Percentiles rank a stretch among this genome's conserved stretches.
Conservation (phyloP, 2,329 filamentous ascomycete species). For the Claviceps digitariae region DNA sequence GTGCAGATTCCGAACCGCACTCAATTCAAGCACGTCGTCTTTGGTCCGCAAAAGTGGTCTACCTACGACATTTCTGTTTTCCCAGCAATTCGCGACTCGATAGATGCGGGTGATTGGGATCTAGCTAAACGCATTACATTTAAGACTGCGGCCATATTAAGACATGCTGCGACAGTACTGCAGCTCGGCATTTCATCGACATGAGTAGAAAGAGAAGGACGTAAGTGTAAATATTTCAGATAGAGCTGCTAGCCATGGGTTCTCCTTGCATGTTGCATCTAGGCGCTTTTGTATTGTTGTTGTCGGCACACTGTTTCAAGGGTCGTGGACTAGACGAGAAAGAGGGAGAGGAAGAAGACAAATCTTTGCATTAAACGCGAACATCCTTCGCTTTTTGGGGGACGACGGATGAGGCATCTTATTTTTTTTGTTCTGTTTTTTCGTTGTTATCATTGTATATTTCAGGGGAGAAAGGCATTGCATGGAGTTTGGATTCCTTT, state of each 20-base stretch:
- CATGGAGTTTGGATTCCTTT: slow-evolving; percentile 18
- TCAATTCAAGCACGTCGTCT: slow-evolving; percentile 89
- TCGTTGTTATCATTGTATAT: slow-evolving; percentile 2
- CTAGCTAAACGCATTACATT: slow-evolving; percentile 54
- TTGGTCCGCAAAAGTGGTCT: slow-evolving; percentile 69
- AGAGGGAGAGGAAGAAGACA: neutral
- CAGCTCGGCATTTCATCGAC: slow-evolving; percentile 11
- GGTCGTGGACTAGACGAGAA: neutral
- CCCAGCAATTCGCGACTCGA: slow-evolving; percentile 71
- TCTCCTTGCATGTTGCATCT: neutral
- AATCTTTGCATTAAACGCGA: neutral
- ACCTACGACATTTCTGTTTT: slow-evolving; percentile 21
- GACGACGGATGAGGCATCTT: neutral
- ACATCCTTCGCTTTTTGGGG: neutral
- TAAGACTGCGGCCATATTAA: slow-evolving; percentile 57
- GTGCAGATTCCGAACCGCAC: slow-evolving; percentile 65
- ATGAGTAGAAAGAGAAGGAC: neutral
- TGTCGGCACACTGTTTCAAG: neutral
- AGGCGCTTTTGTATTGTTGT: neutral
- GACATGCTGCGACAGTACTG: slow-evolving; percentile 36
- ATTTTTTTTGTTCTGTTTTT: neutral
- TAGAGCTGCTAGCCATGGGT: neutral
- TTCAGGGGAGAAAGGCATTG: slow-evolving; percentile 18
- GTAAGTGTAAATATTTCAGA: neutral
- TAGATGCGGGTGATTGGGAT: slow-evolving; percentile 58